Base-by-base conservation (phyloP, 352 stramenopile species). In the Elongisporangium senticosum region DNA sequence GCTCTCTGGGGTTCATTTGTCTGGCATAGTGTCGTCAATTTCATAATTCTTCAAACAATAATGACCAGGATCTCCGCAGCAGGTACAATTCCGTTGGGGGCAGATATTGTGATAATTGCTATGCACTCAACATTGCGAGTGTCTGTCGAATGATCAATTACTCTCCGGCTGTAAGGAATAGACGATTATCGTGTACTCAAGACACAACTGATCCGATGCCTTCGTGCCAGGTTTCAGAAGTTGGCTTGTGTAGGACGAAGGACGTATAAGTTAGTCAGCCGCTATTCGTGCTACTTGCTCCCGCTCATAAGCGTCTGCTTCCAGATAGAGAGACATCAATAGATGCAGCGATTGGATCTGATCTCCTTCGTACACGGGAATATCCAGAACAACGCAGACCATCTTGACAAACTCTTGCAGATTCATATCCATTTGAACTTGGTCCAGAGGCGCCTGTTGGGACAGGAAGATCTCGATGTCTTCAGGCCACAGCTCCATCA, bases 401-500 rank as follows among this genome's bases (percentile, higher is more conserved):
- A 98, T 68, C 37, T 79, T 66, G 21, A 80, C 67, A 58, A 97
- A 83, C 19, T 98, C 91, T 24, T 86, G 65, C 14, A 98, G 64
- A 28, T 61, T 80, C 55, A 98, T 62, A 50, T 98, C 88, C 49
- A 98, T 62, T 19, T 89, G 47, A 23, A 19, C 15, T 26, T 37
- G 23, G n/a, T 68, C 55, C 26, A 72, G 53, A 7, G 60, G 39
- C 8, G 65, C 53, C 1, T 85, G 59, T 2, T 60, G 17, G 6
- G 62, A 8, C 15, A 98, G 47, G 11, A 83, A 69, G 2, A 74
- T 51, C 67, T 97, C 88, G 19, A 98, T 71, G 47, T 94, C 69
- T 61, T 91, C 79, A 0, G 91, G 88, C 90, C 90, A 98, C 3
- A 93, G 66, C 57, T 97, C 88, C 83, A 98, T 96, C 23, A 98